phyloP scores from a whole-genome alignment of 345 rosid species.

The Eucalyptus erythrocorys region DNA sequence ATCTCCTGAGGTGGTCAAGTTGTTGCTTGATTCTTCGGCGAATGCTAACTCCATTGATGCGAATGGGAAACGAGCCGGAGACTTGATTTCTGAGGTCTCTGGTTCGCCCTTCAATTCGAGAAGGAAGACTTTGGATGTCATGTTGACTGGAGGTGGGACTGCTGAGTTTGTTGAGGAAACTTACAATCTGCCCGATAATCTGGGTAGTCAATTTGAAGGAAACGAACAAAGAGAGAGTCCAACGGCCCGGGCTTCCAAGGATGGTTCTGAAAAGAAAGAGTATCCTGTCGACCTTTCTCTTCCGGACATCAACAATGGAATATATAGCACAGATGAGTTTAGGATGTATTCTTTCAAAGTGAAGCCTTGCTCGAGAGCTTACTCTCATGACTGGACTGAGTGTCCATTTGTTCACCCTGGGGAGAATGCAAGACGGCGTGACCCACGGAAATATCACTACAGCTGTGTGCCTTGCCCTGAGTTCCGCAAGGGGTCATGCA shows the following conservation, averaged over 20 bases:
- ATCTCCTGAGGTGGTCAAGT: slow-evolving; percentile 47
- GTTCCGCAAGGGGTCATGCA: slow-evolving; percentile 80
- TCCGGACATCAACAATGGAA: slow-evolving; percentile 76
- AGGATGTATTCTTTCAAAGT: slow-evolving; percentile 86
- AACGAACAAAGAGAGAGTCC: slow-evolving; percentile 21
- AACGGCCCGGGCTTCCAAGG: slow-evolving; percentile 19
- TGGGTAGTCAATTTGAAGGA: slow-evolving; percentile 1
- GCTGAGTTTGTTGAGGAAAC: slow-evolving; percentile 5
- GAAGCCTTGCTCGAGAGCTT: slow-evolving; percentile 92
- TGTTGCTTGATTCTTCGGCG: slow-evolving; percentile 54
- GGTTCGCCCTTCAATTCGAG: slow-evolving; percentile 21
- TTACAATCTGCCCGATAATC: slow-evolving; percentile 4
- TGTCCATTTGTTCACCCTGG: slow-evolving; percentile 97
- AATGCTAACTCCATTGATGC: slow-evolving; percentile 50
- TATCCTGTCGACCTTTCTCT: slow-evolving; percentile 75
- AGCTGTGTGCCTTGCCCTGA: slow-evolving; percentile 97
- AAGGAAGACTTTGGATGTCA: slow-evolving; percentile 42
- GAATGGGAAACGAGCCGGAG: slow-evolving; percentile 47
- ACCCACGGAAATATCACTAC: slow-evolving; percentile 79
- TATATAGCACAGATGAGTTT: slow-evolving; percentile 86
- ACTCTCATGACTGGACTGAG: slow-evolving; percentile 96
- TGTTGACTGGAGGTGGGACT: slow-evolving; percentile 25
- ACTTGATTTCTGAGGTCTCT: slow-evolving; percentile 1
- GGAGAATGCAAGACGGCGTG: slow-evolving; percentile 93
- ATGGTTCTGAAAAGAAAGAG: slow-evolving; percentile 66